Evolutionary conservation across 768 basidiomycete genomes (phyloP).

Genomic region (Boletus rubescentipes): DNA sequence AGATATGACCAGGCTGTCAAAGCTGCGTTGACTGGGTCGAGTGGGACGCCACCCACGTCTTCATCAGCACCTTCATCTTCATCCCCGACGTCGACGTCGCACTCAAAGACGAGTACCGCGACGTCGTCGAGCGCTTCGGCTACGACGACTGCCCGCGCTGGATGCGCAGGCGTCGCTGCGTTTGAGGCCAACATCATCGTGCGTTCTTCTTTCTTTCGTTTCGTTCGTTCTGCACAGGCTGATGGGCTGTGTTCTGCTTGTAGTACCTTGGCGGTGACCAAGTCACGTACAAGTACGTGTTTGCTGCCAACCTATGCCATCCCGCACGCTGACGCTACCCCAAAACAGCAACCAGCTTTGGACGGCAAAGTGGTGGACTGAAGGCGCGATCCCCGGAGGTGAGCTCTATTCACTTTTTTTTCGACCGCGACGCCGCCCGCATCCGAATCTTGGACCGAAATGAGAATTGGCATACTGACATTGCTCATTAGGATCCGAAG

Average conservation of each 20-base stretch:
- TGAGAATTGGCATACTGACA: no score
- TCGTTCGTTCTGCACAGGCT: background rate
- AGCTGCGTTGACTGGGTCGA: slow-evolving; percentile 33
- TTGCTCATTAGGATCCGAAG: background rate
- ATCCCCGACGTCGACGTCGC: background rate
- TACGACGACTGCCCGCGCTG: slow-evolving; percentile 18
- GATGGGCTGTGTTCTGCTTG: slow-evolving; percentile 10
- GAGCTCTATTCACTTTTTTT: background rate
- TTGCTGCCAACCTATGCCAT: no score
- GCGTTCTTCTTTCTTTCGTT: slow-evolving; percentile 15
- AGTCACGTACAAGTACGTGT: slow-evolving; percentile 41
- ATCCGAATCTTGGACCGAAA: no score
- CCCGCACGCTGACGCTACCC: no score
- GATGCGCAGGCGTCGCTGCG: slow-evolving; percentile 43
- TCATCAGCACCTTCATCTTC: background rate
- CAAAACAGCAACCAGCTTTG: slow-evolving; percentile 5
- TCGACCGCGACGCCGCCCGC: no score
- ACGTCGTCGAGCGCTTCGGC: background rate
- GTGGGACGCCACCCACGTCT: slow-evolving; percentile 2
- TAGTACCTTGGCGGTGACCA: slow-evolving; percentile 45
- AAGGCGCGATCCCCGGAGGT: slow-evolving; percentile 7
- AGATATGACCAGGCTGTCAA: slow-evolving; percentile 45
- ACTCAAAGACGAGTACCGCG: slow-evolving; percentile 8
- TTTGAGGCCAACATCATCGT: slow-evolving; percentile 42
- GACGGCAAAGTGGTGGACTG: slow-evolving; percentile 20